Conservation (phyloP, 2,329 filamentous ascomycete genomes). For the Neophaeococcomyces mojaviensis region DNA sequence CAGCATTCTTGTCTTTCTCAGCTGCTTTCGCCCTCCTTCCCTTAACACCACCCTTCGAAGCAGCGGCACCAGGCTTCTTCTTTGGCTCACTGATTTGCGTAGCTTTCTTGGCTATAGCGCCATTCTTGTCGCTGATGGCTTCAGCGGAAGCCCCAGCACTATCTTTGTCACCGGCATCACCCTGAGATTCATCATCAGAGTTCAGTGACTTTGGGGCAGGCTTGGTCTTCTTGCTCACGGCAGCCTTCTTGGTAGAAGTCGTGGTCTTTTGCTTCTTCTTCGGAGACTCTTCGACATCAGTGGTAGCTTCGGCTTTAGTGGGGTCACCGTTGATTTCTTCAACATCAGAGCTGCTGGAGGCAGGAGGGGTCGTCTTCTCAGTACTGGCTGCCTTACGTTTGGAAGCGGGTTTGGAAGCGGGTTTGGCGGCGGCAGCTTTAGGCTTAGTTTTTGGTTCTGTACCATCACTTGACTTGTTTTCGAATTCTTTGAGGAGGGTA, state of each 20-base stretch:
- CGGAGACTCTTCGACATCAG: slow-evolving; percentile 4
- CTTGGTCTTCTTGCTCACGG: background rate
- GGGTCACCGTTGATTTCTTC: slow-evolving; percentile 13
- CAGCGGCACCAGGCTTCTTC: background rate
- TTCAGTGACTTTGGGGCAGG: no score
- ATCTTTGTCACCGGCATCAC: background rate
- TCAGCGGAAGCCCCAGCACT: slow-evolving; percentile 1
- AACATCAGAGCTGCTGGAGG: slow-evolving; percentile 1
- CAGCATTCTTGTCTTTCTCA: slow-evolving; percentile 2
- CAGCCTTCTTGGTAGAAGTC: background rate
- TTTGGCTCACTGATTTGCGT: background rate
- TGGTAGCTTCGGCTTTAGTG: slow-evolving; percentile 8
- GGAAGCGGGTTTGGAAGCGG: background rate
- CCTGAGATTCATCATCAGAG: background rate
- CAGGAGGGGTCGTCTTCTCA: background rate
- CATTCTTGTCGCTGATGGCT: slow-evolving; percentile 4
- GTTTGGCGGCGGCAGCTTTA: slow-evolving; percentile 2
- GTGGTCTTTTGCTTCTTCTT: slow-evolving; percentile 14
- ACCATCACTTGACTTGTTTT: slow-evolving; percentile 7
- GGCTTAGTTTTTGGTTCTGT: slow-evolving; percentile 1
- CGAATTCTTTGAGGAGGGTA: slow-evolving; percentile 16
- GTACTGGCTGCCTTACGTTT: slow-evolving; percentile 12
- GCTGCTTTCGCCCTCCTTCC: slow-evolving; percentile 1
- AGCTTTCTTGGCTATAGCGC: background rate
- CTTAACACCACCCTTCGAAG: background rate